Base-by-base conservation (phyloP, 768 basidiomycete genomes). In the Rhodocollybia butyracea region DNA sequence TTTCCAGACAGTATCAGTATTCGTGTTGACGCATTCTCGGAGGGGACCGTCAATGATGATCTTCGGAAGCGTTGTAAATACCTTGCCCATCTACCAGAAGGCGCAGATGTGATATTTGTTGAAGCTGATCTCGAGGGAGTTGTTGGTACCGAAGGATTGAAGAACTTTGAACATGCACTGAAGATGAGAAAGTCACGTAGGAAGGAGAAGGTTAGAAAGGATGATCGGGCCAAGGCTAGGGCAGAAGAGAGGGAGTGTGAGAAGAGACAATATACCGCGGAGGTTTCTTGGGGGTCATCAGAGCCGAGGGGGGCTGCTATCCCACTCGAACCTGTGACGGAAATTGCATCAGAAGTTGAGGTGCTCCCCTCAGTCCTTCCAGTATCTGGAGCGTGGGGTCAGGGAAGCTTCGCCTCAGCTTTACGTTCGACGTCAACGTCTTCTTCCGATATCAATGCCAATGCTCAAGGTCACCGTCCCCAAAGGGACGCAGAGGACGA, bases 61-160 rank as follows among this genome's bases (percentile, higher is more conserved):
- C 76, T 99, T 26, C 86, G 95, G 46, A 91, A 93, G 70, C 86
- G 95, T 30, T 98, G 93, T 77, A 96, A 95, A 67, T 98, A 98
- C 69, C 86, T 99, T 58, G 84, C 85, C 3, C 95, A 98, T 69
- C 78, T 98, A 62, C 91, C 95, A 1, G 87, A 92, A 55, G 87
- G 91, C 41, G 87, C 92, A 34, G 95, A 98, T 64, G 92, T 98
- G 42, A 88, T 94, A 22, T 98, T 98, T 70, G 76, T 98, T 52
- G 95, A 99, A 70, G 84, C 92, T 7, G 88, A 96, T 65, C 73
- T 98, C 17, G 76, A 80, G 55, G 76, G 75, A 6, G 89, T 95
- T 32, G 90, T 98, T 19, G 89, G 92, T 29, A 64, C 66, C 13
- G 86, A 87, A 11, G 86, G 88, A 0, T 68, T 98, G 53, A 86